Evolutionary conservation across 768 basidiomycete species (phyloP).

Genomic region (Lentinus tigrinus): DNA sequence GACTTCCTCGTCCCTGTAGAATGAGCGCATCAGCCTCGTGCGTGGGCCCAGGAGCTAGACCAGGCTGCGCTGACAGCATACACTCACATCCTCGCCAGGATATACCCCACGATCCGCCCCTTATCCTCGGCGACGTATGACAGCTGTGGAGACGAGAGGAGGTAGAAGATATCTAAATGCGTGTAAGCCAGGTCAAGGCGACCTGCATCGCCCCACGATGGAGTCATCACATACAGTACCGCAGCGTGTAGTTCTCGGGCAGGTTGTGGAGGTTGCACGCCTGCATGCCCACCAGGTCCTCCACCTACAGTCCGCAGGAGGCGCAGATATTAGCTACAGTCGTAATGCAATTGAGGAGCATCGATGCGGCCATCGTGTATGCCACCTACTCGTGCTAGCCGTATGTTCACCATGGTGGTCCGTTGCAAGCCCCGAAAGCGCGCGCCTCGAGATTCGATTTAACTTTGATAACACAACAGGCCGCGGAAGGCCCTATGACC

Average conservation of each 20-base stretch:
- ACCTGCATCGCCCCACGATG: background rate
- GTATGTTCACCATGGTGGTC: constrained; percentile 43
- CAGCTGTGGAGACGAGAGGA: constrained; percentile 87
- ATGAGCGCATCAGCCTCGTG: background rate
- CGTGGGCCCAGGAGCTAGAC: background rate
- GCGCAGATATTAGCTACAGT: background rate
- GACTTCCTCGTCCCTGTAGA: constrained; percentile 55
- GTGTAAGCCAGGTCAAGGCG: background rate
- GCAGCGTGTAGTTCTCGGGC: constrained; percentile 88
- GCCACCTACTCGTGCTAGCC: constrained; percentile 28
- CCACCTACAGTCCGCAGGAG: constrained; percentile 45
- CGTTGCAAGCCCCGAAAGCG: too few relatives aligned
- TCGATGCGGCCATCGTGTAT: background rate
- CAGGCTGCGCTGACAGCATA: background rate
- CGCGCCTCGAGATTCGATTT: background rate
- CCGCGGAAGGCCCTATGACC: too few relatives aligned
- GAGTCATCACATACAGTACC: constrained; percentile 51
- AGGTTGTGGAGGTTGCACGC: constrained; percentile 86
- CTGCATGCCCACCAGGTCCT: constrained; percentile 87
- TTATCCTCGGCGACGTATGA: constrained; percentile 90
- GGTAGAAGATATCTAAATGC: constrained; percentile 90
- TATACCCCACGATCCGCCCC: constrained; percentile 87
- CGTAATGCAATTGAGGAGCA: background rate
- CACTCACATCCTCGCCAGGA: constrained; percentile 83
- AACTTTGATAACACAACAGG: background rate